Evolutionary conservation across 108 stramenopile species (phyloP).

Genomic region (Nitzschia sp.): DNA sequence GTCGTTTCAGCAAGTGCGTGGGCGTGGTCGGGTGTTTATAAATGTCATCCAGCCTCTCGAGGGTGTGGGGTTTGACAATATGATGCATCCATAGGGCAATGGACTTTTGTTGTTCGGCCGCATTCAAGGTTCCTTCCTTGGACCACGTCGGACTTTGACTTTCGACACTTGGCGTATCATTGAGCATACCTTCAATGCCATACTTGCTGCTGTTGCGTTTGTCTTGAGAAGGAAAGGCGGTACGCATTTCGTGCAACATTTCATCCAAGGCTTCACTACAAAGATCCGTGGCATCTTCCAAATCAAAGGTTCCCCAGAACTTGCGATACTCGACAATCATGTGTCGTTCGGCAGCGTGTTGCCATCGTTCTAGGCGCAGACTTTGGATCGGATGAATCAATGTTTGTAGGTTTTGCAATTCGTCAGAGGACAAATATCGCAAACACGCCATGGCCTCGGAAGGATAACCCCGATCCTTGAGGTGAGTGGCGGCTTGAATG

Average conservation of each 20-base stretch:
- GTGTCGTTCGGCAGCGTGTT: neutral
- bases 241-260: neutral
- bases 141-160: neutral
- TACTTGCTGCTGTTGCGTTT: neutral
- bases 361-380: neutral
- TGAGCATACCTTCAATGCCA: neutral
- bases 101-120: neutral
- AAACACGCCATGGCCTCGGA: constrained; percentile 4
- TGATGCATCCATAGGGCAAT: neutral
- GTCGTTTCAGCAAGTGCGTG: neutral
- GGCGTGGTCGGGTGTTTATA: neutral
- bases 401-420: neutral
- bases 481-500: neutral
- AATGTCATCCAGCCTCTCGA: neutral
- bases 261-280: neutral
- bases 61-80: neutral
- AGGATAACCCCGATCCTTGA: constrained; percentile 1
- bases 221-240: neutral
- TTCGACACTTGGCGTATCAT: neutral
- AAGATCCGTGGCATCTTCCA: neutral
- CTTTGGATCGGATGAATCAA: neutral
- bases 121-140: neutral
- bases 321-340: neutral
- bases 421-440: neutral
- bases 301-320: neutral